Evolutionary conservation across 2,329 filamentous ascomycete species (phyloP), one percentile per base, ranked within the genome.

Genomic region (Arthrobotrys musiformis): DNA sequence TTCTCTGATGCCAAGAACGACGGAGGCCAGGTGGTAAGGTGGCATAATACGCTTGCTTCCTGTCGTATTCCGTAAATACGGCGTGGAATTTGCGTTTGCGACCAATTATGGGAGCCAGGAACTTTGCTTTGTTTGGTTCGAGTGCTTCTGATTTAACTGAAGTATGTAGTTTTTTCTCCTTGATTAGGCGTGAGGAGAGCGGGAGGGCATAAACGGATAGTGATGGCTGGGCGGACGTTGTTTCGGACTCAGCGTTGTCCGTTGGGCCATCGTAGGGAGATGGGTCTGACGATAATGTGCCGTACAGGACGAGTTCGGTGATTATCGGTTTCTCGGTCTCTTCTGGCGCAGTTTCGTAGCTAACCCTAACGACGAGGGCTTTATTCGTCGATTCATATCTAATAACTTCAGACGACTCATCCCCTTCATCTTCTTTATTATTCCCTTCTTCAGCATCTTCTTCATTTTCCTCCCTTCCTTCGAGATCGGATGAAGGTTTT

Each of bases 191-290:
- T 17, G 73, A 62, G 24, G 73, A 77, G 11, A 70, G 42, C 8
- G 73, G 73, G 19, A 77, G 73, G 30, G 73, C 73, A 37, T 77
- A 77, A 33, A 77, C 73, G 22, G 73, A 77, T 26, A 77, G 37
- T 1, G 73, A 66, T 15, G 50, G 54, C 6, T 50, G 50, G 9
- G 50, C 11, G 17, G 37, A 7, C 3, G 33, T 4, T n/a, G 15
- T 50, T 42, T 63, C 63, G 3, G 52, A 40, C 11, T 70, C 66
- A 24, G 17, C 42, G 44, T 70, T 66, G 24, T 22, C 4, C 15
- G 66, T 13, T 35, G n/a, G 28, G 3, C 28, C 4, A 17, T 35
- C 35, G 17, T 48, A 64, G n/a, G 64, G 30, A 17, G 46, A 30
- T n/a, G 60, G 30, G 17, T 54, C 30, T 19, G 58, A 15, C 6